These are phyloP conservation scores for Kwoniella pini DNA, from an alignment of 768 basidiomycete genomes.

Conservation along the genomic window DNA sequence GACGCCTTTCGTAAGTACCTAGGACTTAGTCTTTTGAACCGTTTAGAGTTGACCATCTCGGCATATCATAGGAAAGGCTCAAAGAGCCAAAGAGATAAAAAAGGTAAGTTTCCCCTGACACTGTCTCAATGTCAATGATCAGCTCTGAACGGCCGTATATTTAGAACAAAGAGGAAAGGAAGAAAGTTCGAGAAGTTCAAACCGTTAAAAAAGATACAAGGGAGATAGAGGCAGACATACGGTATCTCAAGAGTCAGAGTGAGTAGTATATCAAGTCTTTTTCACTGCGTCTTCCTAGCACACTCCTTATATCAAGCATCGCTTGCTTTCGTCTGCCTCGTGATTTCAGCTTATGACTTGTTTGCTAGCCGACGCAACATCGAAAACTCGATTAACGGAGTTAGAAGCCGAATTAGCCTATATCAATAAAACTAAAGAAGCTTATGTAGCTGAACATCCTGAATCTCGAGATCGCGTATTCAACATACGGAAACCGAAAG, in stretches of 20 bases:
- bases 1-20: slow-evolving; percentile 79
- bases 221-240: slow-evolving; percentile 58
- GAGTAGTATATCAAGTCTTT: not conserved
- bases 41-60: no score
- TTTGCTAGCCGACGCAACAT: slow-evolving; percentile 49
- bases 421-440: slow-evolving; percentile 82
- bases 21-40: no score
- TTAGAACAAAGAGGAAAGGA: slow-evolving; percentile 85
- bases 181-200: slow-evolving; percentile 81
- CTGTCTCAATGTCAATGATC: not conserved
- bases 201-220: slow-evolving; percentile 90
- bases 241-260: slow-evolving; percentile 22
- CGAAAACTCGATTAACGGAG: slow-evolving; percentile 67
- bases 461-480: slow-evolving; percentile 87
- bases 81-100: slow-evolving; percentile 91
- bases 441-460: slow-evolving; percentile 89
- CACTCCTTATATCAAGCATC: no score
- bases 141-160: not conserved
- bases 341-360: no score
- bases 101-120: slow-evolving; percentile 63
- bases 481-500: slow-evolving; percentile 54
- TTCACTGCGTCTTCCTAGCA: no score
- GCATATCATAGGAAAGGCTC: slow-evolving; percentile 82
- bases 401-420: slow-evolving; percentile 76
- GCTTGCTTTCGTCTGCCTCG: no score